Evolutionary conservation across 163 green algal species (phyloP).

Genomic region (Scenedesmus sp.): DNA sequence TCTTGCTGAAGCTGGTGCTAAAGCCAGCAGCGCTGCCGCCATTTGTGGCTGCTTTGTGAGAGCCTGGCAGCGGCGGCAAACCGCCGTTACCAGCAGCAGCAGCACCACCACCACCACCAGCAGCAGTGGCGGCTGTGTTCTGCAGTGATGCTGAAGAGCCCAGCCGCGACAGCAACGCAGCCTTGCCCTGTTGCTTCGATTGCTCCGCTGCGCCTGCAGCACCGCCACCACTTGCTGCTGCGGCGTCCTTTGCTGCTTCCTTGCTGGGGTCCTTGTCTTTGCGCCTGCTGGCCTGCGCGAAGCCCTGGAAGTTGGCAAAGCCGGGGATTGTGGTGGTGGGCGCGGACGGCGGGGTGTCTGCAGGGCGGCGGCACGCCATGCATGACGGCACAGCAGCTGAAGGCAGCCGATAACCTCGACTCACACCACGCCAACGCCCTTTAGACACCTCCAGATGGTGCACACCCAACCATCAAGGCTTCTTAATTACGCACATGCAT

Average conservation of each 20-base stretch:
- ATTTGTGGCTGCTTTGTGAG: slow-evolving; percentile 1
- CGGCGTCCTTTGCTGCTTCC: not conserved
- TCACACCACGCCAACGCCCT: too few species aligned
- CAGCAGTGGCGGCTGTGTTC: not conserved
- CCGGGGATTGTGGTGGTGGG: slow-evolving; percentile 23
- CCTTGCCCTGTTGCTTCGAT: not conserved
- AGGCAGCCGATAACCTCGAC: too few species aligned
- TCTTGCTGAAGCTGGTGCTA: not conserved
- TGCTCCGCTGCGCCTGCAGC: not conserved
- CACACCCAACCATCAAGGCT: not conserved
- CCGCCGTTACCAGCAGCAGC: not conserved
- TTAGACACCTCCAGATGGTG: too few species aligned
- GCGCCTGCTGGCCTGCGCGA: slow-evolving; percentile 19
- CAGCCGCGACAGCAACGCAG: not conserved
- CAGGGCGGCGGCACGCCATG: not conserved
- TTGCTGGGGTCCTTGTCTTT: slow-evolving; percentile 29
- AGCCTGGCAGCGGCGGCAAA: not conserved
- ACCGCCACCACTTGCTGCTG: slow-evolving; percentile 6
- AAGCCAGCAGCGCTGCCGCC: not conserved
- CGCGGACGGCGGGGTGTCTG: slow-evolving; percentile 45
- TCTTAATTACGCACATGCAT: too few species aligned
- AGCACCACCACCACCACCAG: not conserved
- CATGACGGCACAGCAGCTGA: too few species aligned
- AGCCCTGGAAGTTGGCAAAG: slow-evolving; percentile 43
- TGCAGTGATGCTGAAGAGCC: not conserved